Conservation (phyloP, 768 basidiomycete genomes). For the Pulveroboletus sp. region DNA sequence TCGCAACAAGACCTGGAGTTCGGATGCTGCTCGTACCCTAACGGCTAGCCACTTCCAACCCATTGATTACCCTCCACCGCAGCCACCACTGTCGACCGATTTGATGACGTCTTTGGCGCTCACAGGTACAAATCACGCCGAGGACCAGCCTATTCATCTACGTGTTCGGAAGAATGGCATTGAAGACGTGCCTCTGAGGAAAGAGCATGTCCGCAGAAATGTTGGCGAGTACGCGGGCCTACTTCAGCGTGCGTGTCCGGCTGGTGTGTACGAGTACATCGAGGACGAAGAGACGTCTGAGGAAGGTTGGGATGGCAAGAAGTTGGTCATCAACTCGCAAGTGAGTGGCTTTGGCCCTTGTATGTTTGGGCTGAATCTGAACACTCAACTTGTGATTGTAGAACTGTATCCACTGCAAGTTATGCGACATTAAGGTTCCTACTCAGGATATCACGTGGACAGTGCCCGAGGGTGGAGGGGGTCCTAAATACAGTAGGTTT, state of each 20-base stretch:
- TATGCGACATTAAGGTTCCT: slow-evolving; percentile 95
- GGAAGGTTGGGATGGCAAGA: slow-evolving; percentile 72
- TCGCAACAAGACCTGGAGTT: slow-evolving; percentile 47
- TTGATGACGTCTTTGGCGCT: slow-evolving; percentile 85
- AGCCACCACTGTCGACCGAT: slow-evolving; percentile 90
- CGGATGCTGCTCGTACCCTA: slow-evolving; percentile 70
- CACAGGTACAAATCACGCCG: slow-evolving; percentile 95
- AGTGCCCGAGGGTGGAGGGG: slow-evolving; percentile 94
- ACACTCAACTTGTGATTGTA: slow-evolving; percentile 23
- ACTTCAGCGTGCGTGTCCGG: slow-evolving; percentile 87
- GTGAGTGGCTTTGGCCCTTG: slow-evolving; percentile 35
- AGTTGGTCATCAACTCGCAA: slow-evolving; percentile 95
- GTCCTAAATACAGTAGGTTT: slow-evolving; percentile 84
- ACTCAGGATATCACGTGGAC: slow-evolving; percentile 97
- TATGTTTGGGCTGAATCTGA: neutral
- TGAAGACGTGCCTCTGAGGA: slow-evolving; percentile 43
- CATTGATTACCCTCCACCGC: slow-evolving; percentile 81
- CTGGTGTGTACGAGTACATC: slow-evolving; percentile 96
- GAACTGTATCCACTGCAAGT: slow-evolving; percentile 92
- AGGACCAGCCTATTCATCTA: slow-evolving; percentile 91
- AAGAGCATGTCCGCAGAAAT: slow-evolving; percentile 71
- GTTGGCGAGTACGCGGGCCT: slow-evolving; percentile 79
- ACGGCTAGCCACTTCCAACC: slow-evolving; percentile 61
- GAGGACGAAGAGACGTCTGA: slow-evolving; percentile 53
- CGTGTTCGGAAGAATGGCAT: slow-evolving; percentile 46